Base-by-base conservation (phyloP, 2,329 filamentous ascomycete genomes). In the Aspergillus sp. region DNA sequence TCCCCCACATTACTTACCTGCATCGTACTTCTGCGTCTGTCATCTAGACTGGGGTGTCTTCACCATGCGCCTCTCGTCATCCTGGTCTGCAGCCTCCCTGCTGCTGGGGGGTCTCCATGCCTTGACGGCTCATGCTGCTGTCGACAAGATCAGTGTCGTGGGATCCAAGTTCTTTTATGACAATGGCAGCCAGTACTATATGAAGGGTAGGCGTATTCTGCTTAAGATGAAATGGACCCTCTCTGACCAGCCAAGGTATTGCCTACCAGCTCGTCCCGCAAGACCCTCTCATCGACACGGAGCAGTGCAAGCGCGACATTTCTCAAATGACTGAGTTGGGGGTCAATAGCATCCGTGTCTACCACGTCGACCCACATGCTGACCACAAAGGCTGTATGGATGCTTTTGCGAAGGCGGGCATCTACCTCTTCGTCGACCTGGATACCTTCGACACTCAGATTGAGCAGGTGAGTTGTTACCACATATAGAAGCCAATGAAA, bases 151-250 rank as follows among this genome's bases (percentile, higher is more conserved):
- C 52, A 72, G 72, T n/a, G 69, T 70, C 38, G 79, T 83, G 45
- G 88, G 88, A 43, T 82, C 83, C 71, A 94, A 94, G 70, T 88
- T 94, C 73, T 94, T 94, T 73, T 82, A 81, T 56, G 80, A 79
- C 59, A 80, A 90, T 64, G 88, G 88, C 53, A 76, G 82, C 30
- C 88, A 94, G 63, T 94, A 86, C 74, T 93, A 81, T 67, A 78
- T 93, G 66, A 93, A 90, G 72, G 87, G 87, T 86, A 67, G 43
- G 64, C 40, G 4, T 27, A n/a, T 32, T 30, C 4, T 34, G 34
- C 38, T 43, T 28, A 40, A 29, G n/a, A 32, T 33, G 26, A 12
- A 28, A 19, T n/a, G 9, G 27, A 28, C 30, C 5, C 27, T 29
- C 12, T 41, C 32, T 29, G 29, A 8, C 33, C 57, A 88, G 19